phyloP scores from a whole-genome alignment of 305 asterid species.

The Nicotiana rustica region DNA sequence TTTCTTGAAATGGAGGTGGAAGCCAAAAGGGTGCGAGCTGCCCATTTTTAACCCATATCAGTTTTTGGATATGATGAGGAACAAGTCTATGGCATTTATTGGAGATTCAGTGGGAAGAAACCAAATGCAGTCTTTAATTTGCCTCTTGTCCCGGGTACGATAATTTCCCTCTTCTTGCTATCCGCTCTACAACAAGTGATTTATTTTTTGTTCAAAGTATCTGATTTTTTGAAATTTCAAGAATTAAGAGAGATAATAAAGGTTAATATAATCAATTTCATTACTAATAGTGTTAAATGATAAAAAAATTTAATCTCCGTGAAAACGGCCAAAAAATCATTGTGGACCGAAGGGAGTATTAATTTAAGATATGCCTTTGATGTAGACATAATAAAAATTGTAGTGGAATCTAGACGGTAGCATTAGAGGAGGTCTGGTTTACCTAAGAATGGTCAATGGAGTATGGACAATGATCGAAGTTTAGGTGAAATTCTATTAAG shows the following conservation, averaged over 20 bases:
- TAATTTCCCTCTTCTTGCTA: background rate
- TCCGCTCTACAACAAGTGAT: too few species aligned
- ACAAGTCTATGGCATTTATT: constrained; percentile 81
- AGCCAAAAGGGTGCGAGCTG: constrained; percentile 80
- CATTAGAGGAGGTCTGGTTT: too few species aligned
- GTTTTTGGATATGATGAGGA: constrained; percentile 67
- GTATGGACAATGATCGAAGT: background rate
- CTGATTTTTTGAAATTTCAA: too few species aligned
- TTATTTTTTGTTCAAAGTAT: too few species aligned
- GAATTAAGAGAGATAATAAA: too few species aligned
- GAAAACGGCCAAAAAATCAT: too few species aligned
- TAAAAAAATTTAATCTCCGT: too few species aligned
- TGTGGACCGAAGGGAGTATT: too few species aligned
- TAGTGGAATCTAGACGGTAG: too few species aligned
- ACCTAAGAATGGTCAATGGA: too few species aligned
- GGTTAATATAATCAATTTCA: too few species aligned
- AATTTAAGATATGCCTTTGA: background rate
- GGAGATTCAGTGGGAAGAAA: constrained; percentile 92
- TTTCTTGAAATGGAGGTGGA: constrained; percentile 84
- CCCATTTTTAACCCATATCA: constrained; percentile 59
- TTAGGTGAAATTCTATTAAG: background rate
- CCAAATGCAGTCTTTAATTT: constrained; percentile 86
- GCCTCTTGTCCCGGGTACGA: constrained; percentile 79
- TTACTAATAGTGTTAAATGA: too few species aligned
- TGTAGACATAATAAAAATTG: background rate